Conservation (phyloP, 768 basidiomycete species). For the Favolaschia claudopus region DNA sequence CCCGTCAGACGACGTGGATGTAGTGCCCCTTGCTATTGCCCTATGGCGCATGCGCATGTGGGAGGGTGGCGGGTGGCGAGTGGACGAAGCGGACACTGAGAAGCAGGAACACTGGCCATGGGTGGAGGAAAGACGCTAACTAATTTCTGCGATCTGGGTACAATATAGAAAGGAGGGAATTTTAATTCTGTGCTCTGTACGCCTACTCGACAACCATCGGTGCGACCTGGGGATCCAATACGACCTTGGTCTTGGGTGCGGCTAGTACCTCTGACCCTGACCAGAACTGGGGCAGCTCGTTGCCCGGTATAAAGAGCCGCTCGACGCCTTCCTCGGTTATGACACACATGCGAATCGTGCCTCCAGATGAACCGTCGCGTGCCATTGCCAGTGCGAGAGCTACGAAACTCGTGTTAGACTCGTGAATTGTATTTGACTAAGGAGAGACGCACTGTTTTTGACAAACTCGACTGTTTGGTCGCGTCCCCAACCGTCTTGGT, state of each 20-base stretch:
- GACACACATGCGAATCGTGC: conserved; percentile 96
- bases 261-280: conserved; percentile 80
- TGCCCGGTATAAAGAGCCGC: conserved; percentile 89
- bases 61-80: conserved; percentile 63
- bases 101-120: conserved; percentile 8
- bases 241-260: conserved; percentile 37
- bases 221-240: conserved; percentile 44
- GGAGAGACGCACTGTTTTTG: conserved; percentile 80
- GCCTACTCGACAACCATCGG: conserved; percentile 61
- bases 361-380: conserved; percentile 97
- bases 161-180: conserved; percentile 10
- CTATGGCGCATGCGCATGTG: conserved; percentile 85
- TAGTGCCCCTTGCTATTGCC: conserved; percentile 70
- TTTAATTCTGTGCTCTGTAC: conserved; percentile 19
- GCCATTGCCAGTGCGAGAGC: conserved; percentile 96
- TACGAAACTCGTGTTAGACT: conserved; percentile 37
- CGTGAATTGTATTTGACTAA: not conserved
- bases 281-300: conserved; percentile 91
- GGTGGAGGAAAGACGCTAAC: too few relatives aligned
- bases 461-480: conserved; percentile 95
- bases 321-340: conserved; percentile 94
- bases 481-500: conserved; percentile 87
- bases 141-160: too few relatives aligned
- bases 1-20: conserved; percentile 64
- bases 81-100: conserved; percentile 21